Evolutionary conservation across 2,329 filamentous ascomycete species (phyloP).

Genomic region (Rhynchosporium graminicola): DNA sequence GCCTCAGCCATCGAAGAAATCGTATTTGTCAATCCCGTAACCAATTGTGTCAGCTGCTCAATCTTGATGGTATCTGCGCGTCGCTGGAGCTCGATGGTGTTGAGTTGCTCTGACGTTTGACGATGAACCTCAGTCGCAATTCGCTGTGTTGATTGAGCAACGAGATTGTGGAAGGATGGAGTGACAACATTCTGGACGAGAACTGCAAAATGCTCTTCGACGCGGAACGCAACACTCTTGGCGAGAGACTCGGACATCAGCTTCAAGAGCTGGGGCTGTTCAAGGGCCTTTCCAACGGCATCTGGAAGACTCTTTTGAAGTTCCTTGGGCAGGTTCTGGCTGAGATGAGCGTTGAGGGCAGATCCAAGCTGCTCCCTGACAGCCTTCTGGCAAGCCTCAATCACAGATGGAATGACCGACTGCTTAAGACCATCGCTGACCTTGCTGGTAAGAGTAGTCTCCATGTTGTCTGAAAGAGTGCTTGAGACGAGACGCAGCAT

Average conservation of each 20-base stretch:
- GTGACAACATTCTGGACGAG: conserved; percentile 64
- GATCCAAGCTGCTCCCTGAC: conserved; percentile 72
- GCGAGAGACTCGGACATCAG: conserved; percentile 72
- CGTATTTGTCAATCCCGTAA: conserved; percentile 66
- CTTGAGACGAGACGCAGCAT: conserved; percentile 68
- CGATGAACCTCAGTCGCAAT: conserved; percentile 69
- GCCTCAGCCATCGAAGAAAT: conserved; percentile 68
- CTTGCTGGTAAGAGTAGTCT: conserved; percentile 49
- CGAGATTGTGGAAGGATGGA: conserved; percentile 65
- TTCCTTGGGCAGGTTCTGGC: conserved; percentile 55
- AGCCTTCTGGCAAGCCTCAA: conserved; percentile 64
- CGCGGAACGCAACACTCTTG: conserved; percentile 62
- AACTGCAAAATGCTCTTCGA: conserved; percentile 69
- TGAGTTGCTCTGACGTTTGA: conserved; percentile 44
- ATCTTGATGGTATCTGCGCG: conserved; percentile 59
- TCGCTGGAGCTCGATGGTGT: conserved; percentile 36
- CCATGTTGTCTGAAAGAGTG: conserved; percentile 69
- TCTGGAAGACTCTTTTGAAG: conserved; percentile 69
- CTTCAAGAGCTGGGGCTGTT: conserved; percentile 72
- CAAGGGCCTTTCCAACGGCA: conserved; percentile 66
- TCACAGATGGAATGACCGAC: conserved; percentile 73
- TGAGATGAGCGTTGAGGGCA: conserved; percentile 50
- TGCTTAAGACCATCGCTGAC: conserved; percentile 66
- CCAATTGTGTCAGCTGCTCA: conserved; percentile 67
- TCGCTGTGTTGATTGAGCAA: conserved; percentile 66